phyloP scores from a whole-genome alignment of 164 flowering plant species.

The Euptelea pleiosperma region DNA sequence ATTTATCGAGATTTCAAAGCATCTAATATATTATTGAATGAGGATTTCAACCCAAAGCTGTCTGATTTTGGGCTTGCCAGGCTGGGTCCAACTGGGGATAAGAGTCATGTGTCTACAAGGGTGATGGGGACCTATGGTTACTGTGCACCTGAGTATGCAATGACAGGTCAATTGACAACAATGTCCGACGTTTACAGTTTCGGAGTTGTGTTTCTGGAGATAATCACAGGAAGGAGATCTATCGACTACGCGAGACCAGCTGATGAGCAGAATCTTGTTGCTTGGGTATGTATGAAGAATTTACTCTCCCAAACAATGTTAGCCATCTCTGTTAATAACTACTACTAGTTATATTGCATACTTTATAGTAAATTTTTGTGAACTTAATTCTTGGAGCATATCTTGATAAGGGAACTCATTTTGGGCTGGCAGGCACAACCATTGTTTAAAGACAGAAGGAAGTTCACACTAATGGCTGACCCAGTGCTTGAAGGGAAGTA shows the following conservation, averaged over 20 bases:
- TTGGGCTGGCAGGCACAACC: slow-evolving; percentile 87
- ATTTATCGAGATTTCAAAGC: slow-evolving; percentile 87
- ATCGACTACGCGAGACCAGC: slow-evolving; percentile 63
- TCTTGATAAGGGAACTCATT: no score
- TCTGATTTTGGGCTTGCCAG: slow-evolving; percentile 96
- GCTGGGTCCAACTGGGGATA: slow-evolving; percentile 77
- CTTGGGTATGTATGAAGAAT: slow-evolving; percentile 51
- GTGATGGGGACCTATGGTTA: slow-evolving; percentile 94
- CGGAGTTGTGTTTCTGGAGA: slow-evolving; percentile 86
- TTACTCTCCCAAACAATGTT: not conserved
- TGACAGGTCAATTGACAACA: slow-evolving; percentile 70
- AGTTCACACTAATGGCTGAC: slow-evolving; percentile 70
- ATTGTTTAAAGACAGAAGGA: slow-evolving; percentile 63
- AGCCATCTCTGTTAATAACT: not conserved
- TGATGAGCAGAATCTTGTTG: slow-evolving; percentile 66
- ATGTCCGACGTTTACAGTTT: slow-evolving; percentile 91
- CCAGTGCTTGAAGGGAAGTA: slow-evolving; percentile 63
- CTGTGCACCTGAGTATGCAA: slow-evolving; percentile 89
- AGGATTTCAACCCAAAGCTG: slow-evolving; percentile 61
- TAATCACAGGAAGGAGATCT: slow-evolving; percentile 82
- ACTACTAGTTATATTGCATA: not conserved
- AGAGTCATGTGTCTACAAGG: slow-evolving; percentile 67
- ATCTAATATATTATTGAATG: slow-evolving; percentile 68
- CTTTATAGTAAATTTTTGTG: not conserved
- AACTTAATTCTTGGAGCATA: no score